phyloP scores from a whole-genome alignment of 2,329 filamentous ascomycete species.

The Talaromyces sp. region DNA sequence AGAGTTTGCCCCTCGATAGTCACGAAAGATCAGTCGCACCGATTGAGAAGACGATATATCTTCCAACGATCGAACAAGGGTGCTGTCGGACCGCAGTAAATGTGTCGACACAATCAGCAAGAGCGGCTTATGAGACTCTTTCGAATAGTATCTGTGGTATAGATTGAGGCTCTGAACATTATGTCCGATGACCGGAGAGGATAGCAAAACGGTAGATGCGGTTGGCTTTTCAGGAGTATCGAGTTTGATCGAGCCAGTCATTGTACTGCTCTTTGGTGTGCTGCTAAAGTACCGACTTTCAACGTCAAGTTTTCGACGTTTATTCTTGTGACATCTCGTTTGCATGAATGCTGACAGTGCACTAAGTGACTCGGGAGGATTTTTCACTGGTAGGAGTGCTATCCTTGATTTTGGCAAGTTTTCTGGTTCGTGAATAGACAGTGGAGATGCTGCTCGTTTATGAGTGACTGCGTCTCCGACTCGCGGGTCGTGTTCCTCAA shows the following conservation, averaged over 20 bases:
- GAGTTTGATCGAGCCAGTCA: neutral
- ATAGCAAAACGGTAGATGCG: neutral
- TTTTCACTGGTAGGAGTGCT: too few species aligned
- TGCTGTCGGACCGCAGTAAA: slow-evolving; percentile 28
- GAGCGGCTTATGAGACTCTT: neutral
- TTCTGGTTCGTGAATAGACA: neutral
- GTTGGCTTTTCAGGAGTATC: neutral
- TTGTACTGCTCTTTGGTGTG: neutral
- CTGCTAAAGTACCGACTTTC: slow-evolving; percentile 26
- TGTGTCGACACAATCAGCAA: slow-evolving; percentile 16
- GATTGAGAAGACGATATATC: slow-evolving; percentile 5
- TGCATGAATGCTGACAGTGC: slow-evolving; percentile 53
- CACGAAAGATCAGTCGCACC: slow-evolving; percentile 26
- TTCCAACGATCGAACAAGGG: slow-evolving; percentile 23
- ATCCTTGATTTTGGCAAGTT: neutral
- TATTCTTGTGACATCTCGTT: slow-evolving; percentile 37
- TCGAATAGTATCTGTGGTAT: neutral
- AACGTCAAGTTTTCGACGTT: slow-evolving; percentile 26
- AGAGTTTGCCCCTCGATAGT: slow-evolving; percentile 15
- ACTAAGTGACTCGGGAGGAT: slow-evolving; percentile 30
- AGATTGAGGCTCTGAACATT: neutral
- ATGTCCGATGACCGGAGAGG: neutral
- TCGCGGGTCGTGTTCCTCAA: neutral
- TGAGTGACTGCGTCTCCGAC: neutral
- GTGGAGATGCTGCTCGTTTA: neutral